phyloP scores from a whole-genome alignment of 345 rosid species.

The Euphorbia pulcherrima region DNA sequence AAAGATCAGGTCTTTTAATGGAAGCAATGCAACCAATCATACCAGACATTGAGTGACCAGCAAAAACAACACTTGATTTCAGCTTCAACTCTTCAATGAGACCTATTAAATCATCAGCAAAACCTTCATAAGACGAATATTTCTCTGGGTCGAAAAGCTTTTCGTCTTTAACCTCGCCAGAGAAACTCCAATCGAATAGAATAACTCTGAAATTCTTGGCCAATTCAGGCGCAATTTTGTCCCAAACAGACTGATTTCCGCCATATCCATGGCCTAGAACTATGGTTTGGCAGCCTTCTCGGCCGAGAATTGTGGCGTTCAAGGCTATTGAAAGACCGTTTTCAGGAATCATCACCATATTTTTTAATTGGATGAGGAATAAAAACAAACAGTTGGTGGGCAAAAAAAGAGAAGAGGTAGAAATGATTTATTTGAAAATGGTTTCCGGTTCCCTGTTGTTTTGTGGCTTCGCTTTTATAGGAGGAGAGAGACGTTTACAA shows the following conservation, averaged over 20 bases:
- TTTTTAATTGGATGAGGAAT: background rate
- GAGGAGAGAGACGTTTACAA: background rate
- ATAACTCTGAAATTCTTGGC: conserved; percentile 43
- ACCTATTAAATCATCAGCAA: conserved; percentile 51
- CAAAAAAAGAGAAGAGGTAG: background rate
- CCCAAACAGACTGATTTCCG: conserved; percentile 51
- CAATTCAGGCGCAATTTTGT: conserved; percentile 38
- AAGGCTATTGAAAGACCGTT: conserved; percentile 42
- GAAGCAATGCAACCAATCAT: conserved; percentile 86
- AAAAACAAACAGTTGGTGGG: background rate
- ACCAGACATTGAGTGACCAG: conserved; percentile 85
- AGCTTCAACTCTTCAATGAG: conserved; percentile 53
- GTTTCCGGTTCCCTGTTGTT: background rate
- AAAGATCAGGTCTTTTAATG: conserved; percentile 62
- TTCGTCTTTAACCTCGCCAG: conserved; percentile 58
- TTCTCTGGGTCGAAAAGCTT: conserved; percentile 50
- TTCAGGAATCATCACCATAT: conserved; percentile 36
- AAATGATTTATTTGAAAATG: background rate
- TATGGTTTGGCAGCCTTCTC: conserved; percentile 12
- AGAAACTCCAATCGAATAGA: conserved; percentile 72
- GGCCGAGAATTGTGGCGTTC: conserved; percentile 54
- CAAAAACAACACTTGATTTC: conserved; percentile 35
- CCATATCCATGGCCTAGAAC: conserved; percentile 69
- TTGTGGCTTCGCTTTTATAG: conserved; percentile 16
- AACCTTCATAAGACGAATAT: conserved; percentile 52